A percentile compares a stretch with the other conserved stretches of the same genome.
Evolutionary conservation across 495 filamentous ascomycete genomes (phyloP).

Genomic region (Endocarpon pusillum): DNA sequence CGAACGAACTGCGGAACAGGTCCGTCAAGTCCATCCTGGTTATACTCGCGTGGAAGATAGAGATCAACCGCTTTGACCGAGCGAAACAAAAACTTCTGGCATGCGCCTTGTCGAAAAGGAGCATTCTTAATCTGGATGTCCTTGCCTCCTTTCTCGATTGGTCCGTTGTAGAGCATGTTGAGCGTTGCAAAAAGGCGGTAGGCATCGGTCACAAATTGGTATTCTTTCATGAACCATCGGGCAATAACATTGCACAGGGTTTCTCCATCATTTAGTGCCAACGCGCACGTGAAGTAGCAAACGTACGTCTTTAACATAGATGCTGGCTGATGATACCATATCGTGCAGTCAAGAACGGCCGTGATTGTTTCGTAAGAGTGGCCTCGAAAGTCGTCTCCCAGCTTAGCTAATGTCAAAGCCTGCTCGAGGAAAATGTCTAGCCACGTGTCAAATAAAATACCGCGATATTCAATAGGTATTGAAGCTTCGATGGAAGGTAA

Average conservation of each 20-base stretch:
- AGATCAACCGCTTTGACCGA: constrained; percentile 85
- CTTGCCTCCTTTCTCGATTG: constrained; percentile 6
- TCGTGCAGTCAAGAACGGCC: constrained; percentile 52
- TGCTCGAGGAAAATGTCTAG: constrained; percentile 82
- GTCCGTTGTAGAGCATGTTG: constrained; percentile 41
- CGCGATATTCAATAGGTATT: constrained; percentile 54
- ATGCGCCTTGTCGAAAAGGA: constrained; percentile 36
- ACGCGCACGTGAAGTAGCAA: constrained; percentile 69
- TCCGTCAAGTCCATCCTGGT: constrained; percentile 9
- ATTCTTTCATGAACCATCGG: constrained; percentile 75
- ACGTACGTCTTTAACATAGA: constrained; percentile 59
- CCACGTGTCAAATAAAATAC: constrained; percentile 67
- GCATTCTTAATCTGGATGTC: neutral
- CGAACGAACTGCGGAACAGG: neutral
- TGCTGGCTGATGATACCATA: constrained; percentile 54
- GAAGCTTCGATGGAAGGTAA: no score
- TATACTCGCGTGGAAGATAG: constrained; percentile 25
- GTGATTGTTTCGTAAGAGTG: constrained; percentile 65
- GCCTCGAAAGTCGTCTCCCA: constrained; percentile 30
- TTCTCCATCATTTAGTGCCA: constrained; percentile 64
- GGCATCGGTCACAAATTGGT: constrained; percentile 67
- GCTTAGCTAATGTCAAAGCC: constrained; percentile 51
- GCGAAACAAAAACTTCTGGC: constrained; percentile 77
- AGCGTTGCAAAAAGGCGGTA: constrained; percentile 66
- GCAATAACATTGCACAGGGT: constrained; percentile 41